Base-by-base conservation (phyloP, 2,329 filamentous ascomycete genomes). In the Fusarium buxicola region DNA sequence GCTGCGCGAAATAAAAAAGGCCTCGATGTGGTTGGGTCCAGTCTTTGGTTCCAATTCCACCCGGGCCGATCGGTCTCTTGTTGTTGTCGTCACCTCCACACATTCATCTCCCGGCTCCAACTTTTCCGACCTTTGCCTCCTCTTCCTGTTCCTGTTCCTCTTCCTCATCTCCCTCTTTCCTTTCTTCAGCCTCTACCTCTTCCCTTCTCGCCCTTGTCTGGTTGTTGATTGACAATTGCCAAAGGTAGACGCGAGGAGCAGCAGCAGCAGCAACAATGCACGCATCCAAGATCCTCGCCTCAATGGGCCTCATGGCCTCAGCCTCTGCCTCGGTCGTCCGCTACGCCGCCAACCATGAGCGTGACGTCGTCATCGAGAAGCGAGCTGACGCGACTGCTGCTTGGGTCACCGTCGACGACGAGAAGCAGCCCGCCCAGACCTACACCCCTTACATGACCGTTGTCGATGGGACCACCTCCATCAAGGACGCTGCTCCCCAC, bases 381-480 rank as follows among this genome's bases (percentile, higher is more conserved):
- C 65, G 71, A 40, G 66, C 74, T 41, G 71, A 70, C n/a, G 72
- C 75, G 36, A 78, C 79, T 7, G 78, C 78, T 16, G 76, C 80
- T 30, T 87, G 84, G 84, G 81, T 86, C 41, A 78, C 76, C 5
- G 80, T 86, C 58, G 76, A 81, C 69, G 76, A 79, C 46, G 76
- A 81, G 38, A 81, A 81, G 65, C 73, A 73, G 30, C 78, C 82
- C 18, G 66, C 58, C 13, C 76, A 71, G 40, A 86, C 84, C 9
- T 73, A 82, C 56, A 86, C 84, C 10, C 84, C 84, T 11, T 74
- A 78, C 11, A 65, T 77, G 27, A 83, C 77, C 39, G 82, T 81
- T 21, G 69, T 82, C 58, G 66, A 73, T 60, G 83, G 82, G 45
- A 78, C 76, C n/a, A 75, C 81, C 5, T 73, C 71, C 18, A 55